Evolutionary conservation across 768 basidiomycete species (phyloP).

Genomic region (Pleurotus eryngii): DNA sequence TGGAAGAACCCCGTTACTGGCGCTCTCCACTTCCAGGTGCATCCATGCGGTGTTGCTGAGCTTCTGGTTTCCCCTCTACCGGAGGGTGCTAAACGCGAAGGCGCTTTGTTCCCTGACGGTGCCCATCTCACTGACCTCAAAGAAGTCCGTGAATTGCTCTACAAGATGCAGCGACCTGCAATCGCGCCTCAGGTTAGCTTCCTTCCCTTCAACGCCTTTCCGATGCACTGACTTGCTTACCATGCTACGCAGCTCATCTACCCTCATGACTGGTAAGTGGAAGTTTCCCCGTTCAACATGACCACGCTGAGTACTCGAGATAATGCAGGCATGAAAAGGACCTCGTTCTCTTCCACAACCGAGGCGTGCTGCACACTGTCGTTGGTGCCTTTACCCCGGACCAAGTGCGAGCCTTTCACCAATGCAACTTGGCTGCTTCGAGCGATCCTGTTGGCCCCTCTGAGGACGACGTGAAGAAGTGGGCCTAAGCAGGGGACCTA

Average conservation of each 20-base stretch:
- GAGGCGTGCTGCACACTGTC: slow-evolving; percentile 77
- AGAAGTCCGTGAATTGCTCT: slow-evolving; percentile 69
- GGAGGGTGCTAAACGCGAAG: slow-evolving; percentile 48
- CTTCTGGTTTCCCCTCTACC: slow-evolving; percentile 76
- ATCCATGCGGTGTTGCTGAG: slow-evolving; percentile 72
- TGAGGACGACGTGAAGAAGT: slow-evolving; percentile 61
- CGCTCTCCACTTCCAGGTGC: slow-evolving; percentile 83
- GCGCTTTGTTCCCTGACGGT: slow-evolving; percentile 81
- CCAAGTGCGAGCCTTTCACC: slow-evolving; percentile 74
- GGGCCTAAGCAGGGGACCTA: slow-evolving; percentile 54
- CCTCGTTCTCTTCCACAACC: slow-evolving; percentile 83
- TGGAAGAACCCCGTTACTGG: slow-evolving; percentile 94
- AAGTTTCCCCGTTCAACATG: not conserved
- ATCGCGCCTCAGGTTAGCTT: slow-evolving; percentile 70
- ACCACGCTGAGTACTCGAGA: not conserved
- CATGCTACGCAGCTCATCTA: slow-evolving; percentile 59
- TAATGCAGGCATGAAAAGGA: slow-evolving; percentile 50
- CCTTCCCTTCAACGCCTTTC: not conserved
- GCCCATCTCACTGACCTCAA: slow-evolving; percentile 70
- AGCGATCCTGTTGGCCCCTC: slow-evolving; percentile 67
- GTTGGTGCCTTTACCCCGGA: slow-evolving; percentile 71
- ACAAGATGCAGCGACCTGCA: slow-evolving; percentile 85
- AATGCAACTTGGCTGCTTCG: slow-evolving; percentile 85
- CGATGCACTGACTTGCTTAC: not conserved
- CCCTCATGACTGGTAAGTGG: slow-evolving; percentile 76